Conservation (phyloP, 2,329 filamentous ascomycete genomes). For the Sporothrix pseudoabietina region DNA sequence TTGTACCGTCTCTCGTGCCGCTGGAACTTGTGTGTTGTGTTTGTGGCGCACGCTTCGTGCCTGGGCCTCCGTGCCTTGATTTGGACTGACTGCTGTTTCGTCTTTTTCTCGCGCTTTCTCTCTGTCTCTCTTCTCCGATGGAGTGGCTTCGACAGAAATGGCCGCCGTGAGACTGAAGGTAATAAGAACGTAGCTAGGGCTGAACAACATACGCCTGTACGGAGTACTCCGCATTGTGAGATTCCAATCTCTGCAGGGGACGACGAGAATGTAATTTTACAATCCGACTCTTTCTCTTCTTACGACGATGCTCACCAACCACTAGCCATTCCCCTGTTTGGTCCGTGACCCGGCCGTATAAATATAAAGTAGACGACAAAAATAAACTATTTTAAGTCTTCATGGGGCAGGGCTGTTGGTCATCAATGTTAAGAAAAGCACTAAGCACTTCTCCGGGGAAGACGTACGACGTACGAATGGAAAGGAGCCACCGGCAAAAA, state of each 20-base stretch:
- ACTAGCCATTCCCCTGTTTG: not conserved
- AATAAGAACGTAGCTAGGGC: not conserved
- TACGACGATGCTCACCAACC: not conserved
- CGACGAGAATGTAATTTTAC: not conserved
- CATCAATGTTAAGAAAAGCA: not conserved
- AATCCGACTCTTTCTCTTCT: not conserved
- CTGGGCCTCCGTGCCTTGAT: not conserved
- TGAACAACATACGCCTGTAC: not conserved
- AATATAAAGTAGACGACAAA: not conserved
- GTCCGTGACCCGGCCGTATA: not conserved
- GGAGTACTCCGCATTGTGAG: not conserved
- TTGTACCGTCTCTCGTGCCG: not conserved
- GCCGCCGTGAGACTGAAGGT: not conserved
- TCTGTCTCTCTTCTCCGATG: not conserved
- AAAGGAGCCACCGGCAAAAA: not conserved
- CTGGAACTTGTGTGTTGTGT: not conserved
- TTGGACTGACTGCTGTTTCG: not conserved
- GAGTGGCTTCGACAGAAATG: not conserved
- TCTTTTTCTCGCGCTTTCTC: not conserved
- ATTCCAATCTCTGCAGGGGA: not conserved
- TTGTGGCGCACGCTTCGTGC: not conserved
- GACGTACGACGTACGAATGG: not conserved
- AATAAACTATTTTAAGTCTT: slow-evolving; percentile 3
- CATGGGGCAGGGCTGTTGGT: not conserved
- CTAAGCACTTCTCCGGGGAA: not conserved